A percentile compares a stretch with the other conserved stretches of the same genome.
Evolutionary conservation across 1,139 yeast genomes (phyloP).

Genomic region (Fermentozyma sake): DNA sequence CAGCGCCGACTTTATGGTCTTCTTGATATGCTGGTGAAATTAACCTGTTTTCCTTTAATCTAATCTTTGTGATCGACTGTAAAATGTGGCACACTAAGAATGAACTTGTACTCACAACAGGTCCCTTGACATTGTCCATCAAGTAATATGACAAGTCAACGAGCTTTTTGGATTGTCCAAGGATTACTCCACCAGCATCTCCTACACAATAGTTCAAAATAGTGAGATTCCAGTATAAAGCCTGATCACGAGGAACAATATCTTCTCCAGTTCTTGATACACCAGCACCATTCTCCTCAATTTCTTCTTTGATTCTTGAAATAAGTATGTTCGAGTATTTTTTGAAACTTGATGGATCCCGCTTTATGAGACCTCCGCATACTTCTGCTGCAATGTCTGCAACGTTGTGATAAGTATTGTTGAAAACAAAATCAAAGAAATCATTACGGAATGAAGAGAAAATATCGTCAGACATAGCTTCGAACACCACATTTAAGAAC

Average conservation of each 20-base stretch:
- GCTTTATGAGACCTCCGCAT: slow-evolving; percentile 62
- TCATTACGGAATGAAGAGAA: slow-evolving; percentile 50
- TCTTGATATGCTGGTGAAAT: slow-evolving; percentile 38
- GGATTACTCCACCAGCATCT: slow-evolving; percentile 54
- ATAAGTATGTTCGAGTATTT: slow-evolving; percentile 43
- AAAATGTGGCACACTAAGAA: slow-evolving; percentile 64
- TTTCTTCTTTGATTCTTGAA: slow-evolving; percentile 59
- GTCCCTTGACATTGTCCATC: slow-evolving; percentile 65
- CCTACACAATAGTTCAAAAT: slow-evolving; percentile 70
- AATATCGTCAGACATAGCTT: slow-evolving; percentile 64
- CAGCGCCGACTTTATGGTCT: slow-evolving; percentile 37
- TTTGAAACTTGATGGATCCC: slow-evolving; percentile 50
- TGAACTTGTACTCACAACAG: slow-evolving; percentile 45
- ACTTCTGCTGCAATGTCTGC: slow-evolving; percentile 69
- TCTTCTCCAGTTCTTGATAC: slow-evolving; percentile 64
- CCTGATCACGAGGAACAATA: slow-evolving; percentile 71
- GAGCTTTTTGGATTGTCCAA: slow-evolving; percentile 45
- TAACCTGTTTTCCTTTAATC: slow-evolving; percentile 51
- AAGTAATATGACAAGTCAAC: slow-evolving; percentile 47
- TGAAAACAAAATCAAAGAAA: slow-evolving; percentile 52
- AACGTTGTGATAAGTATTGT: slow-evolving; percentile 59
- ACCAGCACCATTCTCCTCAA: slow-evolving; percentile 85
- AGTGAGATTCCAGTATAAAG: slow-evolving; percentile 67
- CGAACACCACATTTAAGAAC: slow-evolving; percentile 62
- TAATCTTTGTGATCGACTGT: slow-evolving; percentile 58